phyloP scores from a whole-genome alignment of 23 red algal genomes.

The Gracilariopsis chorda region DNA sequence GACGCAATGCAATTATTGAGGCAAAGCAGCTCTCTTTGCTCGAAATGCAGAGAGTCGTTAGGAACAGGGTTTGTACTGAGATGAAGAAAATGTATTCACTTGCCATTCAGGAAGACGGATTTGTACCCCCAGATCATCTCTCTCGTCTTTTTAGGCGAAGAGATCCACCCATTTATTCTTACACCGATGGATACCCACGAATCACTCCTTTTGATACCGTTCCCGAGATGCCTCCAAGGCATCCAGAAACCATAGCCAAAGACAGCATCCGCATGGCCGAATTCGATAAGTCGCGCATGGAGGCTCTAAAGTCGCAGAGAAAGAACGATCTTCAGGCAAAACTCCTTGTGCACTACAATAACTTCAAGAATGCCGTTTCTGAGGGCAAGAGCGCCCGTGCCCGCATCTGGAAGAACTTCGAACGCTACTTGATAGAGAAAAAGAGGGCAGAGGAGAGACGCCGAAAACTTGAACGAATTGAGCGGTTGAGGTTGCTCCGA shows the following conservation, averaged over 20 bases:
- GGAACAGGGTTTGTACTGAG: conserved; percentile 52
- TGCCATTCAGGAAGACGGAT: conserved; percentile 40
- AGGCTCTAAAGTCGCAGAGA: conserved; percentile 31
- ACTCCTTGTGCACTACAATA: conserved; percentile 26
- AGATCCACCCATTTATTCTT: conserved; percentile 55
- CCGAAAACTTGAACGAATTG: conserved; percentile 59
- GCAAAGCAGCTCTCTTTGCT: conserved; percentile 57
- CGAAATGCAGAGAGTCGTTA: conserved; percentile 56
- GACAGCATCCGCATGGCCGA: conserved; percentile 61
- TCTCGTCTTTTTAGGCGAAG: conserved; percentile 27
- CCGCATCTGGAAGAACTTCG: conserved; percentile 35
- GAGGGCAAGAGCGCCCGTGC: conserved; percentile 3
- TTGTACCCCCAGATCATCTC: conserved; percentile 42
- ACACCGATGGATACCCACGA: conserved; percentile 49
- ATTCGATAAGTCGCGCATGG: conserved; percentile 56
- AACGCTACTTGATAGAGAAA: conserved; percentile 56
- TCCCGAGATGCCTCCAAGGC: conserved; percentile 47
- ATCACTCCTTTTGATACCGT: conserved; percentile 48
- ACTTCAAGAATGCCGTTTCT: conserved; percentile 44
- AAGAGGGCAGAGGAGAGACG: conserved; percentile 73
- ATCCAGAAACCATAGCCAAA: conserved; percentile 23
- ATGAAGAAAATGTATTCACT: conserved; percentile 53
- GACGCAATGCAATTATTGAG: conserved; percentile 71
- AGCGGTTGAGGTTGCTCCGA: conserved; percentile 78
- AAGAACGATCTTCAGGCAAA: conserved; percentile 31